Conservation (phyloP, 1,284 basidiomycete species). For the Malassezia cuniculi region DNA sequence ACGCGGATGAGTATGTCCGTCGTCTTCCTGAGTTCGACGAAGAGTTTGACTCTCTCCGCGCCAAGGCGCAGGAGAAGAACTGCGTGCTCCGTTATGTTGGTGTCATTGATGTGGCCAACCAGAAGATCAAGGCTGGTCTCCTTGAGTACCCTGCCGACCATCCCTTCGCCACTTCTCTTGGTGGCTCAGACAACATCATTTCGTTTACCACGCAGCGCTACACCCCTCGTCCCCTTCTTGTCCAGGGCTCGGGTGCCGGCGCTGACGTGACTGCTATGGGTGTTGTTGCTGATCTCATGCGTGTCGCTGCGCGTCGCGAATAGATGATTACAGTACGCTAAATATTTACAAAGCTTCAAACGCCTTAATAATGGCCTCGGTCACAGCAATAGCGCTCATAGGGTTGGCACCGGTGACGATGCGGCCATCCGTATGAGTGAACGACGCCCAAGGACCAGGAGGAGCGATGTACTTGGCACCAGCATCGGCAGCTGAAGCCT, state of each 20-base stretch:
- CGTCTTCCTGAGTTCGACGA: constrained; percentile 72
- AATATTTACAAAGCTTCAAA: constrained; percentile 6
- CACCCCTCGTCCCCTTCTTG: constrained; percentile 59
- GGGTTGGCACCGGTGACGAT: constrained; percentile 18
- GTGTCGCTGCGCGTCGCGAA: constrained; percentile 44
- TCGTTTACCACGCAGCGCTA: constrained; percentile 82
- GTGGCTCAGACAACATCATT: constrained; percentile 93
- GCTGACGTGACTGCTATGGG: constrained; percentile 98
- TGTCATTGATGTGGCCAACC: constrained; percentile 67
- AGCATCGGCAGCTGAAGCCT: background rate
- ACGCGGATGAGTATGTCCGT: constrained; percentile 57
- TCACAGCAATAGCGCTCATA: constrained; percentile 1
- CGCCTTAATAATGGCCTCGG: constrained; percentile 7
- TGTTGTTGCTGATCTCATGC: constrained; percentile 61
- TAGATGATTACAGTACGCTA: constrained; percentile 2
- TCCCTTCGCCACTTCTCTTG: constrained; percentile 85
- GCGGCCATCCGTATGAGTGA: constrained; percentile 8
- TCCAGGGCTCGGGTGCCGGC: constrained; percentile 90
- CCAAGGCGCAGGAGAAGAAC: constrained; percentile 62
- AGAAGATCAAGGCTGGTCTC: constrained; percentile 69
- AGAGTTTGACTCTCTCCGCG: constrained; percentile 62
- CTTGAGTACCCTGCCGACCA: constrained; percentile 80
- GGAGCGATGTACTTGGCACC: constrained; percentile 10
- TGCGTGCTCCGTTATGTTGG: constrained; percentile 86
- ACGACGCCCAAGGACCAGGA: constrained; percentile 9